Conservation (phyloP, 208 protist species). For the Acanthamoeba triangularis region DNA sequence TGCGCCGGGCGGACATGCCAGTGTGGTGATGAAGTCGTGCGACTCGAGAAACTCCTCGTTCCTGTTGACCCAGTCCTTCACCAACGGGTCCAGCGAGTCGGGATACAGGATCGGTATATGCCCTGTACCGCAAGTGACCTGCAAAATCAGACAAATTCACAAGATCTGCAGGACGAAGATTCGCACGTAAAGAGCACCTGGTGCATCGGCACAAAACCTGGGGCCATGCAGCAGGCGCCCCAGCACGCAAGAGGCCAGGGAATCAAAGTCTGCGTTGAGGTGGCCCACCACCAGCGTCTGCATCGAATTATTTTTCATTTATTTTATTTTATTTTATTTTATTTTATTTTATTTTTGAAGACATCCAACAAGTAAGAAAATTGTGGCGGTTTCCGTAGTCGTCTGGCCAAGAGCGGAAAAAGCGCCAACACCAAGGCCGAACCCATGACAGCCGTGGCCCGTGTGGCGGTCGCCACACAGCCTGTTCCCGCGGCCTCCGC, state of each 20-base stretch:
- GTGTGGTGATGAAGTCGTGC: slow-evolving; percentile 68
- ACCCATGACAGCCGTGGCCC: too few relatives aligned
- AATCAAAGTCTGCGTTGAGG: slow-evolving; percentile 76
- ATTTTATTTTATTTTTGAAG: too few relatives aligned
- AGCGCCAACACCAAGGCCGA: too few relatives aligned
- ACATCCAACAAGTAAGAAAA: too few relatives aligned
- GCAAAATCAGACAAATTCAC: neutral
- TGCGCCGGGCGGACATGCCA: neutral
- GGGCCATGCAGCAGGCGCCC: neutral
- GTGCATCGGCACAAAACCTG: neutral
- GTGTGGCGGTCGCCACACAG: too few relatives aligned
- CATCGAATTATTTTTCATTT: neutral
- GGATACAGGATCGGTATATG: neutral
- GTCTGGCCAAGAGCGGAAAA: too few relatives aligned
- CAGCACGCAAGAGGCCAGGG: slow-evolving; percentile 43
- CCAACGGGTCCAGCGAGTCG: slow-evolving; percentile 28
- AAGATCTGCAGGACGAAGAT: neutral
- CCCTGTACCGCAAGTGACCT: neutral
- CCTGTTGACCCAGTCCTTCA: slow-evolving; percentile 33
- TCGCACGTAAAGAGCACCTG: neutral
- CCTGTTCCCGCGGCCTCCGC: too few relatives aligned
- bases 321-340: neutral
- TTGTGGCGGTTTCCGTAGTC: too few relatives aligned
- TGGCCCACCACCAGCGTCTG: slow-evolving; percentile 35
- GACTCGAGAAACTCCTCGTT: slow-evolving; percentile 16